These are phyloP conservation scores for Rosa rugosa DNA, from an alignment of 306 rosid genomes.

Conservation along the genomic window DNA sequence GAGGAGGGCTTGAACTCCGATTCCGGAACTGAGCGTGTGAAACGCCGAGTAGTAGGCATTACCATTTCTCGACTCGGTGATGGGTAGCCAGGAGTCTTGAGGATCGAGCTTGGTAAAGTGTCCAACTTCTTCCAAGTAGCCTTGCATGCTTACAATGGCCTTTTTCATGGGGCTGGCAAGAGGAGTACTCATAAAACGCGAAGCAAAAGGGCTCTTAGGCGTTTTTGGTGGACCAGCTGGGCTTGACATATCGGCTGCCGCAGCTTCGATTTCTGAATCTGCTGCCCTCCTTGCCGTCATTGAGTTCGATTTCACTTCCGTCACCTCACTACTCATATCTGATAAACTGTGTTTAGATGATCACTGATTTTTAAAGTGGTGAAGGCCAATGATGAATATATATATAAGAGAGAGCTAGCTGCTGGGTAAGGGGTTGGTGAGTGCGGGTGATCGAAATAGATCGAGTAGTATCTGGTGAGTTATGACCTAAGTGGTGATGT, in stretches of 20 bases:
- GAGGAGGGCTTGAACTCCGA: conserved; percentile 69
- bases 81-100: conserved; percentile 86
- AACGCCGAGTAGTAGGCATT: conserved; percentile 67
- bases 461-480: not conserved
- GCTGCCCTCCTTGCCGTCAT: not conserved
- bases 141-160: conserved; percentile 56
- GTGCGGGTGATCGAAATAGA: not conserved
- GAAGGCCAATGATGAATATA: not conserved
- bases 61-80: conserved; percentile 66
- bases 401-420: not conserved
- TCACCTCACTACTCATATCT: conserved; percentile 7
- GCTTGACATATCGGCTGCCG: not conserved
- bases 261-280: not conserved
- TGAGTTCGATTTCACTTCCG: conserved; percentile 1
- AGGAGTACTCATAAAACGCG: conserved; percentile 47
- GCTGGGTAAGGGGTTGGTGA: not conserved
- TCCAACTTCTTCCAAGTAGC: conserved; percentile 58
- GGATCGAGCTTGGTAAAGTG: conserved; percentile 59
- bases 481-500: not conserved
- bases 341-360: not conserved
- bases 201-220: conserved; percentile 35
- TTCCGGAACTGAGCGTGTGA: conserved; percentile 61
- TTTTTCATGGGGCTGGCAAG: conserved; percentile 56
- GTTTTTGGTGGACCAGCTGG: conserved; percentile 12
- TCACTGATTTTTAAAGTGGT: not conserved